Conservation (phyloP, 257 asterid species). For the Capsicum baccatum region DNA sequence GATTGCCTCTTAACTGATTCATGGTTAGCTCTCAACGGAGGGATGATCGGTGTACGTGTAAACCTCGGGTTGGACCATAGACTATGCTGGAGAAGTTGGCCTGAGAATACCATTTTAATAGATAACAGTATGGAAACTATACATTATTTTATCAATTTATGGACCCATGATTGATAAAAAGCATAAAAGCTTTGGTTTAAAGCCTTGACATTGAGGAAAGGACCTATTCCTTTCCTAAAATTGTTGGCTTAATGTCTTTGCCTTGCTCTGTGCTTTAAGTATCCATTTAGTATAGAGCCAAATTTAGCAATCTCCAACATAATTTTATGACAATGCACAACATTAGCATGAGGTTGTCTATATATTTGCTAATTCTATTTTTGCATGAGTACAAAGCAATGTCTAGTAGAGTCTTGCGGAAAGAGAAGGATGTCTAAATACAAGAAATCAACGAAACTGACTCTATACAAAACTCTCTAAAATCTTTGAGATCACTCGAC, state of each 20-base stretch:
- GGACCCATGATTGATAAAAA: background rate
- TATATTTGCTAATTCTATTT: too few relatives aligned
- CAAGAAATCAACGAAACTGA: background rate
- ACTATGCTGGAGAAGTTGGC: constrained; percentile 21
- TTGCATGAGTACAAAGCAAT: too few relatives aligned
- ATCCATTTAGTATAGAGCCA: constrained; percentile 19
- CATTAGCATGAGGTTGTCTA: too few relatives aligned
- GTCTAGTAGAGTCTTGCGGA: too few relatives aligned
- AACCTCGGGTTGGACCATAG: constrained; percentile 19
- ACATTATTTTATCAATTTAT: background rate
- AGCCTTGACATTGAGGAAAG: constrained; percentile 43
- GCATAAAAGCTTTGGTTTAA: constrained; percentile 24
- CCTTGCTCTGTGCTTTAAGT: constrained; percentile 44
- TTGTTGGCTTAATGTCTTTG: constrained; percentile 20
- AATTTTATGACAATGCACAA: background rate
- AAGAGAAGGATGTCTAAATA: background rate
- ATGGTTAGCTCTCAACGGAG: constrained; percentile 28
- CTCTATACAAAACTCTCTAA: background rate
- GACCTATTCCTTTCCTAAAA: constrained; percentile 33
- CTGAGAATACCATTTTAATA: constrained; percentile 31
- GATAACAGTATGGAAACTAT: background rate
- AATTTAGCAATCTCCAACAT: constrained; percentile 17
- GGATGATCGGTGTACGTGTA: background rate
- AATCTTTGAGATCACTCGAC: background rate
- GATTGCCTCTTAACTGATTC: constrained; percentile 25